Evolutionary conservation across 352 stramenopile species (phyloP), one percentile per base, ranked within the genome.

Genomic region (Phytophthora meadii): DNA sequence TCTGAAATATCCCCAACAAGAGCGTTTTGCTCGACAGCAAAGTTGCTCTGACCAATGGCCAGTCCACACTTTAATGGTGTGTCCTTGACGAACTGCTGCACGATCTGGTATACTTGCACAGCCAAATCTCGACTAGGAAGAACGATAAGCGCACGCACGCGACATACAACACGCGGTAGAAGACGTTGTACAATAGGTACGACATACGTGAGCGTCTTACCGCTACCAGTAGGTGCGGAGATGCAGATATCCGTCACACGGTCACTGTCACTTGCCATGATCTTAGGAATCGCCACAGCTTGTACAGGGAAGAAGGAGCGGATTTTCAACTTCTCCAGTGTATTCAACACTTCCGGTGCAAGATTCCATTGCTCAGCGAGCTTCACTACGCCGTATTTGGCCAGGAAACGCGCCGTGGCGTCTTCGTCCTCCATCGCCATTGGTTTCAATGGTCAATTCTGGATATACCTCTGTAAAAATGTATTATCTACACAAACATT

Each of bases 151-250:
- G 96, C 97, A 32, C 97, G 87, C 49, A 99, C 74, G 51, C 96
- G 81, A 55, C 84, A 89, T 10, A 98, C 76, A 2, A 95, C 71
- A 19, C 89, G 86, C 36, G 73, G 44, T 6, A 91, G 63, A 22
- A 99, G 77, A 0, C 88, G 80, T 72, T 99, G 93, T 25, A 99
- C 76, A 27, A 99, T 96, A 8, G 97, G 97, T 36, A 99, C 72
- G 11, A 98, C 87, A 80, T 99, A 99, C 19, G 95, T 94, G 15
- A 99, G 82, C 42, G 98, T 99, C 73, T 99, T 99, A 48, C 98
- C 98, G 55, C 82, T 98, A 15, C 98, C 98, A 19, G 98, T 99
- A 7, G 97, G 98, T 32, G 98, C 96, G 39, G 94, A 95, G 71
- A 99, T 98, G 77, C 96, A 99, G 39, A 99, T 86, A 77, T 99